phyloP scores from a whole-genome alignment of 257 asterid genomes.

The Primulina huaijiensis region DNA sequence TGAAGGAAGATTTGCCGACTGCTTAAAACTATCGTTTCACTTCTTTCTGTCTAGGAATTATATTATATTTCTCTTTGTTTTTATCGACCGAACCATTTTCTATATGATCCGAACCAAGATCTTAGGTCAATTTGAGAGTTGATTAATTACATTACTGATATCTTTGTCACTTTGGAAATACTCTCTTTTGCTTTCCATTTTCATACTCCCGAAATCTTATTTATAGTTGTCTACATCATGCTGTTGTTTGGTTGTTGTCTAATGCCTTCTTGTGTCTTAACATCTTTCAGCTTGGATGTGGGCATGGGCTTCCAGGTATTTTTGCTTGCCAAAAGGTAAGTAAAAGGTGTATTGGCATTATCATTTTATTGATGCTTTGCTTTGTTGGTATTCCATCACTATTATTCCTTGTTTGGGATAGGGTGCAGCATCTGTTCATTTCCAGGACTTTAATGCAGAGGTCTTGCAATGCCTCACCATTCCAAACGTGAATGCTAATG shows the following conservation, averaged over 20 bases:
- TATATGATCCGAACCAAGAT: too few relatives aligned
- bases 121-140: background rate
- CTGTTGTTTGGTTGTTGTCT: slow-evolving; percentile 5
- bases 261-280: slow-evolving; percentile 23
- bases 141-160: background rate
- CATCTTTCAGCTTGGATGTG: slow-evolving; percentile 88
- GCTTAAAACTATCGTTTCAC: background rate
- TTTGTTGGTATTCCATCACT: slow-evolving; percentile 1
- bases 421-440: slow-evolving; percentile 81
- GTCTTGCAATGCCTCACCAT: slow-evolving; percentile 79
- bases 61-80: too few relatives aligned
- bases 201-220: background rate
- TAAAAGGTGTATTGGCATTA: slow-evolving; percentile 7
- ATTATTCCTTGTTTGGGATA: slow-evolving; percentile 23
- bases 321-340: slow-evolving; percentile 72
- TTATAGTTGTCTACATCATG: background rate
- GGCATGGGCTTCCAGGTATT: slow-evolving; percentile 98
- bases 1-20: background rate
- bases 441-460: slow-evolving; percentile 95
- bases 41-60: background rate
- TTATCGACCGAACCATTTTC: background rate
- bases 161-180: background rate
- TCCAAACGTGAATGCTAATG: slow-evolving; percentile 76
- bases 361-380: slow-evolving; percentile 8
- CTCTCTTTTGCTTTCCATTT: background rate